A percentile compares a stretch with the other conserved stretches of the same genome.
Conservation (phyloP, 2,329 filamentous ascomycete genomes). For the Aspergillus thermomutatus region DNA sequence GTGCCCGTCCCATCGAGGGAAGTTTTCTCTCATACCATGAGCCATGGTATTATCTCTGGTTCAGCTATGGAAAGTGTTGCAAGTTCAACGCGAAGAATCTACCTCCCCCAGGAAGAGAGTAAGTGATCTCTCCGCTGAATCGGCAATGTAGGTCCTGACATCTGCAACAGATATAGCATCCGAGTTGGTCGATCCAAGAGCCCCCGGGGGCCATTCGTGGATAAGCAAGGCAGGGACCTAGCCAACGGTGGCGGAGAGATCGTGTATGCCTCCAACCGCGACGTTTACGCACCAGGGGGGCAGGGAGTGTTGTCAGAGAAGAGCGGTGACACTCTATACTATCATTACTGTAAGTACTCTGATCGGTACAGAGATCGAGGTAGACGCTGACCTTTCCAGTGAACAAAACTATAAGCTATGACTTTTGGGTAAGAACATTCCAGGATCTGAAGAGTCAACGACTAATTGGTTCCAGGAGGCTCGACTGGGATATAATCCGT, state of each 20-base stretch:
- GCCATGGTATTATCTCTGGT: constrained; percentile 35
- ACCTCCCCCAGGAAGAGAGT: constrained; percentile 54
- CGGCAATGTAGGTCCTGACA: not conserved
- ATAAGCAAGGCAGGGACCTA: constrained; percentile 54
- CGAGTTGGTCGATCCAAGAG: constrained; percentile 58
- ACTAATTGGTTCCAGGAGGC: constrained; percentile 27
- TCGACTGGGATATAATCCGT: constrained; percentile 27
- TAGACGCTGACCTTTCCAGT: constrained; percentile 18
- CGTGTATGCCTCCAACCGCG: constrained; percentile 58
- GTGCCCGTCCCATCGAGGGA: constrained; percentile 32
- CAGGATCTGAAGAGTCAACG: constrained; percentile 1
- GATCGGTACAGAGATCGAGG: not conserved
- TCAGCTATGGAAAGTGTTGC: constrained; percentile 34
- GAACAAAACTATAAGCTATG: constrained; percentile 28
- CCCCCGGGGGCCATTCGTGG: constrained; percentile 53
- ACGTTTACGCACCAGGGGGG: constrained; percentile 64
- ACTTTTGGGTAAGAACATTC: constrained; percentile 23
- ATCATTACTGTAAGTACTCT: constrained; percentile 30
- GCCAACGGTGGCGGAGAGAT: constrained; percentile 57
- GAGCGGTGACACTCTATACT: constrained; percentile 30
- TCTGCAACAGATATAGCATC: constrained; percentile 55
- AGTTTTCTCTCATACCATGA: constrained; percentile 27
- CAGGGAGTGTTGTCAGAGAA: constrained; percentile 57
- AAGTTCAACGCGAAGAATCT: constrained; percentile 24
- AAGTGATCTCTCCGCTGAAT: constrained; percentile 4